phyloP scores from a whole-genome alignment of 805 yeast species.

The Scheffersomyces amazonensis region DNA sequence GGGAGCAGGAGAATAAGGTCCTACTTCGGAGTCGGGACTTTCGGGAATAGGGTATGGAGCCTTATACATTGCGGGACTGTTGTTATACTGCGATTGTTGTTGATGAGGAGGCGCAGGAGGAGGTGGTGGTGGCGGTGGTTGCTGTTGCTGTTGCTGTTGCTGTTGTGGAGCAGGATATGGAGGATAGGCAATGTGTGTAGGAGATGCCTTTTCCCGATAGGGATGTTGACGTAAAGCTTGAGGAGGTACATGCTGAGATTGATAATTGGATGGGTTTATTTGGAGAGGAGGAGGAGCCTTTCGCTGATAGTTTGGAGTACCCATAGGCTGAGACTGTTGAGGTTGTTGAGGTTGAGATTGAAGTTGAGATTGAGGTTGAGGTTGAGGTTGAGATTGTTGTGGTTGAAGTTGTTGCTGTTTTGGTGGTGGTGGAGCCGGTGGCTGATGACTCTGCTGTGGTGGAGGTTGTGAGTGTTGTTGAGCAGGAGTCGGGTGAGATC shows the following conservation, averaged over 20 bases:
- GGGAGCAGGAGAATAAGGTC: not conserved
- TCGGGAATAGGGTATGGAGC: not conserved
- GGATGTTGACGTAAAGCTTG: conserved; percentile 10
- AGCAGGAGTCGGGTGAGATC: conserved; percentile 7
- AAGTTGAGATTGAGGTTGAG: conserved; percentile 6
- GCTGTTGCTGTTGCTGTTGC: not conserved
- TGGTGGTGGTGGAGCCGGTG: conserved; percentile 2
- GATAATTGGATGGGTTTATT: too few relatives aligned
- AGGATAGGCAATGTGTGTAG: not conserved
- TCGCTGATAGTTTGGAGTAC: conserved; percentile 1
- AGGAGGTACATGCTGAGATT: conserved; percentile 15
- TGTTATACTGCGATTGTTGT: too few relatives aligned
- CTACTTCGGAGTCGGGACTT: not conserved
- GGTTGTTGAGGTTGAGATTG: conserved; percentile 15
- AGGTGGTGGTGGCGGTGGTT: not conserved
- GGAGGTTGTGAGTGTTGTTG: conserved; percentile 2
- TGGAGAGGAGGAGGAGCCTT: conserved; percentile 4
- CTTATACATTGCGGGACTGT: not conserved
- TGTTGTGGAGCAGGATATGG: not conserved
- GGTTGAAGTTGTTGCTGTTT: conserved; percentile 6
- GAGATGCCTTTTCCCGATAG: not conserved
- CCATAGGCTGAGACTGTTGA: conserved; percentile 10
- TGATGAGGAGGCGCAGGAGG: not conserved
- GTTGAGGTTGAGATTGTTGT: conserved; percentile 5
- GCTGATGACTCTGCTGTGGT: conserved; percentile 1